A percentile compares a stretch with the other conserved stretches of the same genome.
These are phyloP conservation scores for Umbelopsis sp. DNA, from an alignment of 192 early-diverging fungal genomes.

Conservation along the genomic window DNA sequence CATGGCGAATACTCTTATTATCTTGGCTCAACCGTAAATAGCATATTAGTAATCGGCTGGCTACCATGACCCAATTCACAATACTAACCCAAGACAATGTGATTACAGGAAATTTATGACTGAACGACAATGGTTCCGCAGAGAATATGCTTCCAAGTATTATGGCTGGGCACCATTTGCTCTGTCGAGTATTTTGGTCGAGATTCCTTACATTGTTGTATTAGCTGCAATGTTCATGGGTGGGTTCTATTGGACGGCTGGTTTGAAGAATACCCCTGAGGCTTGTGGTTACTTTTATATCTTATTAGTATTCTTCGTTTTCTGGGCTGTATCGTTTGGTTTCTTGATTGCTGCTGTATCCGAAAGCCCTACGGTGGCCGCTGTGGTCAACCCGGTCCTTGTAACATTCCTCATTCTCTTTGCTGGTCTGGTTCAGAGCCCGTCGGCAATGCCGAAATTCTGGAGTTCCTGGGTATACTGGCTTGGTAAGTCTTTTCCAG, in stretches of 20 bases:
- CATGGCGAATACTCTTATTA: conserved; percentile 68
- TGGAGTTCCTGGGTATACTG: conserved; percentile 75
- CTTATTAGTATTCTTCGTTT: conserved; percentile 54
- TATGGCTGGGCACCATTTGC: conserved; percentile 71
- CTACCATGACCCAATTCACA: background rate
- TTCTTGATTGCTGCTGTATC: conserved; percentile 64
- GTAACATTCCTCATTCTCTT: conserved; percentile 69
- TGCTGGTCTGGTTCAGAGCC: conserved; percentile 68
- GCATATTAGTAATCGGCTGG: background rate
- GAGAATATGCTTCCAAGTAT: conserved; percentile 68
- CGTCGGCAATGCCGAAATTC: conserved; percentile 64
- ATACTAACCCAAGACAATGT: background rate
- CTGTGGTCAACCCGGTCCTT: conserved; percentile 68
- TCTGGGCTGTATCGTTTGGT: conserved; percentile 69
- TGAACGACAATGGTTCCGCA: conserved; percentile 65
- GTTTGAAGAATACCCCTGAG: conserved; percentile 51
- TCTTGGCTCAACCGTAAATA: conserved; percentile 59
- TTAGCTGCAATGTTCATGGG: conserved; percentile 65
- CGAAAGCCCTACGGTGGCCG: conserved; percentile 59
- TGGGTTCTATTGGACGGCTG: conserved; percentile 76
- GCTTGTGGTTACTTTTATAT: conserved; percentile 68
- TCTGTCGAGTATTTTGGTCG: conserved; percentile 62
- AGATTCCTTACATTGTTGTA: conserved; percentile 67
- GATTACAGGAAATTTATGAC: conserved; percentile 48
- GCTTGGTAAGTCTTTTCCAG: conserved; percentile 47